These are phyloP conservation scores for Backusella parvicylindrica DNA, from an alignment of 192 early-diverging fungal genomes.

Conservation along the genomic window DNA sequence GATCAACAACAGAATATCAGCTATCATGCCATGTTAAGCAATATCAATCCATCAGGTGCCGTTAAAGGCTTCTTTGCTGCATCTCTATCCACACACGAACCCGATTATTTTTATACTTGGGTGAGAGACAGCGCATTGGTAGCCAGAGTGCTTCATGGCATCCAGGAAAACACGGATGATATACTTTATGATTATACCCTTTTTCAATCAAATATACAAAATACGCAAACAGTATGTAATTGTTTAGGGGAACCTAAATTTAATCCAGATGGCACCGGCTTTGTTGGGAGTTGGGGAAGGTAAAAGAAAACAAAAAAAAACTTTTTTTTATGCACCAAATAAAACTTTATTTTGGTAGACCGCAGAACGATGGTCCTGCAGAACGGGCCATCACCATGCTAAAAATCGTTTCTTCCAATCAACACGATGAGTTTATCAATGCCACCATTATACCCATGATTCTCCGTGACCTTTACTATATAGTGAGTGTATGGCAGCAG, in stretches of 20 bases:
- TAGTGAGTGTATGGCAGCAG: constrained; percentile 43
- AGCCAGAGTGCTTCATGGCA: not conserved
- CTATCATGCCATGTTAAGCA: constrained; percentile 9
- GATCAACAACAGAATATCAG: not conserved
- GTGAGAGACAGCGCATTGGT: constrained; percentile 47
- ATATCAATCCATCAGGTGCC: constrained; percentile 22
- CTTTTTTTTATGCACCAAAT: not conserved
- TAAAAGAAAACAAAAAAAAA: too few species aligned
- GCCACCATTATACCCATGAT: constrained; percentile 25
- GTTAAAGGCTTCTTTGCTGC: constrained; percentile 28
- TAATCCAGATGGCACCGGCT: constrained; percentile 50
- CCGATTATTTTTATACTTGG: constrained; percentile 80
- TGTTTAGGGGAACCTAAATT: constrained; percentile 67
- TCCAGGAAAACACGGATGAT: constrained; percentile 15
- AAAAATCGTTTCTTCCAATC: constrained; percentile 22
- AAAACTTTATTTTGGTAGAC: constrained; percentile 32
- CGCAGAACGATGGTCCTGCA: constrained; percentile 72
- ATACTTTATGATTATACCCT: constrained; percentile 30
- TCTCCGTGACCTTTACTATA: constrained; percentile 58
- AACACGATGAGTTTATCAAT: not conserved
- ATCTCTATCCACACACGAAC: constrained; percentile 25
- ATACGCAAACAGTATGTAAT: constrained; percentile 16
- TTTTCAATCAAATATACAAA: constrained; percentile 34
- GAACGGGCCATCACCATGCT: constrained; percentile 42
- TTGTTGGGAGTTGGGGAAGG: constrained; percentile 47